phyloP scores from a whole-genome alignment of 2,329 filamentous ascomycete genomes.

The Trichocomaceae sp. region DNA sequence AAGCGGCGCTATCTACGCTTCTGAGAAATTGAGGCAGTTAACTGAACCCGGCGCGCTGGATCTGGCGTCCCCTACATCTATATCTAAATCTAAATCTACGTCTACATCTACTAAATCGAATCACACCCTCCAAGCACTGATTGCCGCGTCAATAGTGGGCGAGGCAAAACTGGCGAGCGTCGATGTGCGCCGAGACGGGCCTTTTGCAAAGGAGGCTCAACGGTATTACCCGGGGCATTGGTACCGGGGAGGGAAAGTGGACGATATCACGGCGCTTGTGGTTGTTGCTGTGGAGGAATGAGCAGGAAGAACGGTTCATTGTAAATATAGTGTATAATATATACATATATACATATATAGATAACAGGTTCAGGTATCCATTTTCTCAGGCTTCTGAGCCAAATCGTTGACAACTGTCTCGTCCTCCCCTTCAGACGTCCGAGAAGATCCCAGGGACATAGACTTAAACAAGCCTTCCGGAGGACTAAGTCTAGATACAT shows the following conservation, averaged over 20 bases:
- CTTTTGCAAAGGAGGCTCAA: conserved; percentile 91
- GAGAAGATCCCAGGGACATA: too few relatives aligned
- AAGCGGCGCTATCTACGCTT: conserved; percentile 54
- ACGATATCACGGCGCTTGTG: conserved; percentile 87
- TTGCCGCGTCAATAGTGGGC: conserved; percentile 71
- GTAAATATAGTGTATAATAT: neutral
- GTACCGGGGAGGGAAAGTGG: conserved; percentile 87
- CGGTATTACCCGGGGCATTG: conserved; percentile 77
- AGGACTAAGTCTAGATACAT: too few relatives aligned
- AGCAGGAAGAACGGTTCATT: neutral
- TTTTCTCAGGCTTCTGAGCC: too few relatives aligned
- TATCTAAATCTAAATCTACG: conserved; percentile 14
- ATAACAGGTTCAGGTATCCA: neutral
- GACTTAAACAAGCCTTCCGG: too few relatives aligned
- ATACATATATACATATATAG: neutral
- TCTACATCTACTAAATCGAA: conserved; percentile 17
- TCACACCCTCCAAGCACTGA: conserved; percentile 63
- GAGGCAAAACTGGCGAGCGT: conserved; percentile 80
- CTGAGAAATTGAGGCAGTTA: conserved; percentile 51
- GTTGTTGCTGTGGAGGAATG: conserved; percentile 64
- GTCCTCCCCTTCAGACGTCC: too few relatives aligned
- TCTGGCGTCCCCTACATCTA: neutral
- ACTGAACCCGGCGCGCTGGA: conserved; percentile 44
- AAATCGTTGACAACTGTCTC: too few relatives aligned
- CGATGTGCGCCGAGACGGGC: conserved; percentile 75